phyloP scores from a whole-genome alignment of 1,284 basidiomycete genomes.

The Trametes versicolor region DNA sequence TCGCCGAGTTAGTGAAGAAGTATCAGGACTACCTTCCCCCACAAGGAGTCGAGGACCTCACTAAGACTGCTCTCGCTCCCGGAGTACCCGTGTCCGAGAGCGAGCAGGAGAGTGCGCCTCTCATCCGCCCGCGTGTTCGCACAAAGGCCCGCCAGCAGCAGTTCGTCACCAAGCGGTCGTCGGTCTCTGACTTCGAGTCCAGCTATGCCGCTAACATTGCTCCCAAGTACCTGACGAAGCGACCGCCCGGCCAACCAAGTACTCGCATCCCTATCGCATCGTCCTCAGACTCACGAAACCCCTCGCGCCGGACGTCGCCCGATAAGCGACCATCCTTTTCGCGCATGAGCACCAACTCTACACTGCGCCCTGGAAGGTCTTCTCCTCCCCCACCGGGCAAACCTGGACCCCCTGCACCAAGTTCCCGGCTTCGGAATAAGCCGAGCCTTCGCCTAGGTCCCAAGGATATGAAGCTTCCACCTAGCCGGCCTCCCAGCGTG shows the following conservation, averaged over 20 bases:
- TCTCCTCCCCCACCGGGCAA: slow-evolving; percentile 24
- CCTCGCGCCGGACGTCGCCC: slow-evolving; percentile 75
- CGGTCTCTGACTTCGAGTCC: slow-evolving; percentile 87
- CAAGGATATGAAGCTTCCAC: slow-evolving; percentile 58
- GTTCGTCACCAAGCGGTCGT: slow-evolving; percentile 60
- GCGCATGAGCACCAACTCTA: slow-evolving; percentile 47
- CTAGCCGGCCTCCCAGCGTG: slow-evolving; percentile 54
- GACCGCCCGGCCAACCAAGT: slow-evolving; percentile 48
- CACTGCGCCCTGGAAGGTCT: slow-evolving; percentile 30
- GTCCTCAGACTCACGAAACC: slow-evolving; percentile 62
- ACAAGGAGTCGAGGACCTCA: slow-evolving; percentile 75
- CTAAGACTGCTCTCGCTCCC: slow-evolving; percentile 72
- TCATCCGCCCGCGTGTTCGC: slow-evolving; percentile 51
- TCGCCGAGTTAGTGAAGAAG: slow-evolving; percentile 87
- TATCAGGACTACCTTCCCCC: slow-evolving; percentile 82
- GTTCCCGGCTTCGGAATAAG: slow-evolving; percentile 50
- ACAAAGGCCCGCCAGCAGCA: slow-evolving; percentile 53
- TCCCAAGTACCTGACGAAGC: slow-evolving; percentile 69
- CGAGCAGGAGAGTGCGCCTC: slow-evolving; percentile 67
- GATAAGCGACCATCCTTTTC: slow-evolving; percentile 63
- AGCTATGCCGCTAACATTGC: slow-evolving; percentile 91
- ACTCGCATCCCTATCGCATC: slow-evolving; percentile 61
- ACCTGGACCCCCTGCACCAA: slow-evolving; percentile 29
- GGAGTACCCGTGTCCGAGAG: slow-evolving; percentile 70
- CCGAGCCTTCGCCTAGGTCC: slow-evolving; percentile 48